These are phyloP conservation scores for Fraxinus americana DNA, from an alignment of 257 asterid species.

Conservation along the genomic window DNA sequence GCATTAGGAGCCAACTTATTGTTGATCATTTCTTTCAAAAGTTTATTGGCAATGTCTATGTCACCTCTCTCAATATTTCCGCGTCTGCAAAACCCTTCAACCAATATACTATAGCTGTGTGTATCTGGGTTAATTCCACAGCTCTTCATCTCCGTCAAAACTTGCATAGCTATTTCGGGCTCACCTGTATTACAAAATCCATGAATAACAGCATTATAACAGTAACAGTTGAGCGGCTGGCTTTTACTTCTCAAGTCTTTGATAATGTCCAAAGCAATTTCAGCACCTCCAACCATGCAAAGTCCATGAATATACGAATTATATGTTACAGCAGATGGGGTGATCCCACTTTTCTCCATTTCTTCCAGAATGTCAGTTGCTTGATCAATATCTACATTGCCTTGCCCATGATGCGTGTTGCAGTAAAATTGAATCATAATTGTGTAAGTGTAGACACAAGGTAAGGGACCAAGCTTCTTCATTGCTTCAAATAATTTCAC, in stretches of 20 bases:
- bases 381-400: constrained; percentile 37
- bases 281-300: constrained; percentile 49
- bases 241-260: constrained; percentile 32
- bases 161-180: constrained; percentile 37
- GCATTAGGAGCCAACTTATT: constrained; percentile 44
- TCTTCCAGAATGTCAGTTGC: constrained; percentile 50
- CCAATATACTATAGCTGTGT: constrained; percentile 57
- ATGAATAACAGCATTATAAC: constrained; percentile 59
- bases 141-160: constrained; percentile 53
- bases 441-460: constrained; percentile 54
- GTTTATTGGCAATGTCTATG: constrained; percentile 44
- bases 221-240: constrained; percentile 50
- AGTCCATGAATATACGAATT: constrained; percentile 53
- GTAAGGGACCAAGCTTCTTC: constrained; percentile 59
- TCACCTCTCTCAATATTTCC: constrained; percentile 47
- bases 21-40: constrained; percentile 57
- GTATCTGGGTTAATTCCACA: constrained; percentile 49
- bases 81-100: constrained; percentile 50
- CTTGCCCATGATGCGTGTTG: constrained; percentile 25
- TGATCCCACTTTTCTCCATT: constrained; percentile 46
- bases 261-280: constrained; percentile 44
- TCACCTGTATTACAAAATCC: constrained; percentile 44
- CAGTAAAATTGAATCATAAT: constrained; percentile 57
- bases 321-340: constrained; percentile 56
- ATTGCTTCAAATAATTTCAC: constrained; percentile 44